These are phyloP conservation scores for Fraxinus ornus DNA, from an alignment of 305 asterid species.

Conservation along the genomic window DNA sequence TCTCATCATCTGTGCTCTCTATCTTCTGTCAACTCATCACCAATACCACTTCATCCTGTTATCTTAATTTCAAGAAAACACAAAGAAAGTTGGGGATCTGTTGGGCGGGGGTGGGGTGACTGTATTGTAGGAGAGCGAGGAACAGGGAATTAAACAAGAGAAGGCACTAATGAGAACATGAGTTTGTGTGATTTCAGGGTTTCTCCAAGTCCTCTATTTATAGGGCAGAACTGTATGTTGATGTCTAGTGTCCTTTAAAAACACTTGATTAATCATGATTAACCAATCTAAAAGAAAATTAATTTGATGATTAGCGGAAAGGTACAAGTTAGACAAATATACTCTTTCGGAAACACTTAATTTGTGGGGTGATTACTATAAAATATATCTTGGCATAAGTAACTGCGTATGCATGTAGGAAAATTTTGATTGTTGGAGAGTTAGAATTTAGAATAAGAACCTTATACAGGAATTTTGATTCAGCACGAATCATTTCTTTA, in stretches of 20 bases:
- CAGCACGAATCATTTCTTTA: background rate
- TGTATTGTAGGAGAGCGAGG: background rate
- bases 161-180: background rate
- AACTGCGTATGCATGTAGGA: background rate
- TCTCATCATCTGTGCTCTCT: constrained; percentile 56
- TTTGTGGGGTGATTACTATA: background rate
- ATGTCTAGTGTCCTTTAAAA: background rate
- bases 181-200: constrained; percentile 18
- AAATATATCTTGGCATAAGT: background rate
- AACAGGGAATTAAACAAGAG: background rate
- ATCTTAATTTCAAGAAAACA: background rate
- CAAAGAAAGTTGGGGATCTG: background rate
- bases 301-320: background rate
- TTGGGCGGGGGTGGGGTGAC: background rate
- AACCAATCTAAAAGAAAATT: background rate
- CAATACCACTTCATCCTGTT: constrained; percentile 32
- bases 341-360: background rate
- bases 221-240: constrained; percentile 18
- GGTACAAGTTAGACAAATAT: background rate
- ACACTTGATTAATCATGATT: background rate
- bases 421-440: background rate
- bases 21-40: constrained; percentile 63
- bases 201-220: constrained; percentile 34
- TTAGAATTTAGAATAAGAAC: background rate
- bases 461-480: background rate